Evolutionary conservation across 169 alveolate species (phyloP).

Genomic region (Besnoitia besnoiti): DNA sequence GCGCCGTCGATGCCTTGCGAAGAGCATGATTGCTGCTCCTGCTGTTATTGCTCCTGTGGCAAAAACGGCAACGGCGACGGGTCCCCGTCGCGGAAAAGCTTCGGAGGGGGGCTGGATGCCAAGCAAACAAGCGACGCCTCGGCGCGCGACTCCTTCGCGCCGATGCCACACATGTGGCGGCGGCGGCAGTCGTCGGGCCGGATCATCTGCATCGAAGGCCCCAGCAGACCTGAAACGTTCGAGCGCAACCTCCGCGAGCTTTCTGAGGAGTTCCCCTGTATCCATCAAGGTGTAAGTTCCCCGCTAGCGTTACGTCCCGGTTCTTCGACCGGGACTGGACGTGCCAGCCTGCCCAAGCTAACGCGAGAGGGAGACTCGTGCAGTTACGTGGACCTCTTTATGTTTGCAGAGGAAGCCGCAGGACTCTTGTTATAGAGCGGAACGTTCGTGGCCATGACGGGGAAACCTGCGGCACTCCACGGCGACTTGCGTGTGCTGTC

Average conservation of each 20-base stretch:
- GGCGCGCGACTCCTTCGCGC: background rate
- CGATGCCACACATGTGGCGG: background rate
- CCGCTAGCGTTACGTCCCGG: too few species aligned
- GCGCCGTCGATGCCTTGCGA: background rate
- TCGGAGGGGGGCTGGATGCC: background rate
- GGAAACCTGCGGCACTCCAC: background rate
- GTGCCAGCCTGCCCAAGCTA: too few species aligned
- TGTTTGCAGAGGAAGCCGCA: too few species aligned
- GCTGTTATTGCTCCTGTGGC: slow-evolving; percentile 20
- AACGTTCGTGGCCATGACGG: too few species aligned
- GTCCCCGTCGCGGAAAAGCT: background rate
- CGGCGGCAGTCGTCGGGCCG: slow-evolving; percentile 3
- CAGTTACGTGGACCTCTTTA: too few species aligned
- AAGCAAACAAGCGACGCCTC: background rate
- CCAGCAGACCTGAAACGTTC: slow-evolving; percentile 58
- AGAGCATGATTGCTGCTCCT: slow-evolving; percentile 6
- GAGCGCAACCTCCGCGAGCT: slow-evolving; percentile 51
- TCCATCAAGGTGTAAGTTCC: slow-evolving; percentile 60
- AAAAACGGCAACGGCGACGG: background rate
- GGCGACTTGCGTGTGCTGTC: background rate
- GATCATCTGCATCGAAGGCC: slow-evolving; percentile 62
- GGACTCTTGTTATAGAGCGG: too few species aligned
- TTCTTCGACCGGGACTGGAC: too few species aligned
- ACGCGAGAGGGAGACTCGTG: too few species aligned
- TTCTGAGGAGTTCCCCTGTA: slow-evolving; percentile 59